Base-by-base conservation (phyloP, 176 grass and related monocot genomes). In the Alopecurus myosuroides region DNA sequence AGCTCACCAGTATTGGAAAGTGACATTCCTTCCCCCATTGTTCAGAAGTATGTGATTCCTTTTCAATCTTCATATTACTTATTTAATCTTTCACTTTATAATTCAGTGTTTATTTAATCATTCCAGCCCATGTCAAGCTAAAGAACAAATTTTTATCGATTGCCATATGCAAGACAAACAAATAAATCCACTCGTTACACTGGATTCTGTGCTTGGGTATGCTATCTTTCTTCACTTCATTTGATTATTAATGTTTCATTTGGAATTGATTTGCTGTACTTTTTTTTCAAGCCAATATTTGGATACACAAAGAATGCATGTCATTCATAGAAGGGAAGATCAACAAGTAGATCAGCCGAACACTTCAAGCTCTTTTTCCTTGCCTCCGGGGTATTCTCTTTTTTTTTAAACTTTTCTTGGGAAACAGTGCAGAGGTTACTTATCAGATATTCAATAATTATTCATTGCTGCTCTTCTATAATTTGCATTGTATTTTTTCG, bases 21-120 rank as follows among this genome's bases (percentile, higher is more conserved):
- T 33, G 42, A 35, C 33, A 72, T 52, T 66, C 30, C 12, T 85
- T 45, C 73, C 62, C 28, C 84, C 42, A 30, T 67, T 25, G 2
- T 6, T 64, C 65, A 49, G 9, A 86, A 80, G 88, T 85, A 81
- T 19, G 28, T 31, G 39, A 63, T 76, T 23, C 17, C 76, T 85
- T 2, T 72, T 65, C 34, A 44, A 45, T 35, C 25, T 39, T 67
- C 22, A 45, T 77, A 10, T 17, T 14, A 85, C 52, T 79, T 80
- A 18, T 48, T 58, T n/a, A 29, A 75, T 74, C 6, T 30, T 56
- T 31, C 36, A 31, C 57, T 67, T 83, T 48, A n/a, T 83, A 71
- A 61, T 19, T 76, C 6, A 51, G 22, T 36, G 7, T 36, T 0
- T 37, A 17, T 72, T 61, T 80, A 23, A 4, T 56, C 26, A 34